Evolutionary conservation across 345 rosid species (phyloP).

Genomic region (Luvunga scandens): DNA sequence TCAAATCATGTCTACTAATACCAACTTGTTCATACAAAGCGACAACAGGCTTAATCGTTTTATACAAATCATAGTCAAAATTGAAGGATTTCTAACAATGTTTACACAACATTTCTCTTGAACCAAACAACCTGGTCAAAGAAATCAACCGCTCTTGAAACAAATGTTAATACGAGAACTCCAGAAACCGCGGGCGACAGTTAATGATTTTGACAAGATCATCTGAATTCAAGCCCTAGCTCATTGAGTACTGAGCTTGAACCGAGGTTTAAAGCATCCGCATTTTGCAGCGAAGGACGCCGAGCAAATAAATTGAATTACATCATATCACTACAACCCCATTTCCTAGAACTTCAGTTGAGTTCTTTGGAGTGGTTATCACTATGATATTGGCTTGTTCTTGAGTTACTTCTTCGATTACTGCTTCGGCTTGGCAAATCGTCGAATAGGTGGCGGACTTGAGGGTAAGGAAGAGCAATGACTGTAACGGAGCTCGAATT

Average conservation of each 20-base stretch:
- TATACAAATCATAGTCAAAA: slow-evolving; percentile 66
- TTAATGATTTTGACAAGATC: slow-evolving; percentile 78
- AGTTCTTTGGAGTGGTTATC: slow-evolving; percentile 14
- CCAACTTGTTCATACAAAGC: slow-evolving; percentile 60
- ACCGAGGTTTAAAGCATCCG: slow-evolving; percentile 39
- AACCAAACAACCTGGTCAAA: slow-evolving; percentile 51
- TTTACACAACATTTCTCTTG: slow-evolving; percentile 53
- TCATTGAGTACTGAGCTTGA: slow-evolving; percentile 52
- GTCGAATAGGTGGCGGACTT: slow-evolving; percentile 47
- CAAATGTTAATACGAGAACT: slow-evolving; percentile 48
- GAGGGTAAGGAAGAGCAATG: background rate
- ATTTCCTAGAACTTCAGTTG: slow-evolving; percentile 39
- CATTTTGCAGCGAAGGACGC: slow-evolving; percentile 55
- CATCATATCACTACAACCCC: slow-evolving; percentile 74
- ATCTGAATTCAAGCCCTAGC: slow-evolving; percentile 52
- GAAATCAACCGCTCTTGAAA: slow-evolving; percentile 65
- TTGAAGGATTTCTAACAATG: slow-evolving; percentile 71
- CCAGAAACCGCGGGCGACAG: slow-evolving; percentile 77
- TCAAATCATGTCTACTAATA: slow-evolving; percentile 42
- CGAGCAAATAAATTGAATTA: slow-evolving; percentile 45
- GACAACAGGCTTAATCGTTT: slow-evolving; percentile 51
- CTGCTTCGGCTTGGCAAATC: slow-evolving; percentile 27
- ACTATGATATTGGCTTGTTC: background rate
- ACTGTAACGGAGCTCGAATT: background rate
- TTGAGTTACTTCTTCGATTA: background rate